Evolutionary conservation across 31 red algal species (phyloP).

Genomic region (Bonnemaisonia californica): DNA sequence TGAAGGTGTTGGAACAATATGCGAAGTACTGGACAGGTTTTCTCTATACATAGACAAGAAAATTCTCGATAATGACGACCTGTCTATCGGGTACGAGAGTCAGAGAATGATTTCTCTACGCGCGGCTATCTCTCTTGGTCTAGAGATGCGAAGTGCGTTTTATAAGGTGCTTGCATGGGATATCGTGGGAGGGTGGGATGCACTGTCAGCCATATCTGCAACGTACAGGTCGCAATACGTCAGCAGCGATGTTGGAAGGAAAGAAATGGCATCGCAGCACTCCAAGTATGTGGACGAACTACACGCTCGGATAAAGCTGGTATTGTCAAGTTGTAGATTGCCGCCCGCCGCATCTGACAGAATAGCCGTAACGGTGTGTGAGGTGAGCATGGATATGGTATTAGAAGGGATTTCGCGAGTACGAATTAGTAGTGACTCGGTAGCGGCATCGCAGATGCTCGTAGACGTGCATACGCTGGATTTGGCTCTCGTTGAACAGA

Average conservation of each 20-base stretch:
- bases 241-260: neutral
- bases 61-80: neutral
- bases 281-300: slow-evolving; percentile 20
- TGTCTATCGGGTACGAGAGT: neutral
- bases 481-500: slow-evolving; percentile 21
- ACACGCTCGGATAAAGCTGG: neutral
- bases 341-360: slow-evolving; percentile 16
- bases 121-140: slow-evolving; percentile 2
- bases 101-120: slow-evolving; percentile 18
- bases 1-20: slow-evolving; percentile 21
- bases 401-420: slow-evolving; percentile 37
- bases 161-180: slow-evolving; percentile 40
- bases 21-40: slow-evolving; percentile 6
- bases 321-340: neutral
- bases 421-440: slow-evolving; percentile 2
- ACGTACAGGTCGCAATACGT: slow-evolving; percentile 27
- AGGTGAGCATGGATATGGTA: slow-evolving; percentile 6
- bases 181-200: slow-evolving; percentile 30
- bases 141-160: slow-evolving; percentile 12
- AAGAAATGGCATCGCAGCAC: neutral
- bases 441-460: slow-evolving; percentile 25
- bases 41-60: neutral
- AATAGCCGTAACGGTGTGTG: neutral
- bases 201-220: slow-evolving; percentile 18
- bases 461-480: slow-evolving; percentile 24